Evolutionary conservation across 2,329 filamentous ascomycete species (phyloP).

Genomic region (Neonectria magnoliae): DNA sequence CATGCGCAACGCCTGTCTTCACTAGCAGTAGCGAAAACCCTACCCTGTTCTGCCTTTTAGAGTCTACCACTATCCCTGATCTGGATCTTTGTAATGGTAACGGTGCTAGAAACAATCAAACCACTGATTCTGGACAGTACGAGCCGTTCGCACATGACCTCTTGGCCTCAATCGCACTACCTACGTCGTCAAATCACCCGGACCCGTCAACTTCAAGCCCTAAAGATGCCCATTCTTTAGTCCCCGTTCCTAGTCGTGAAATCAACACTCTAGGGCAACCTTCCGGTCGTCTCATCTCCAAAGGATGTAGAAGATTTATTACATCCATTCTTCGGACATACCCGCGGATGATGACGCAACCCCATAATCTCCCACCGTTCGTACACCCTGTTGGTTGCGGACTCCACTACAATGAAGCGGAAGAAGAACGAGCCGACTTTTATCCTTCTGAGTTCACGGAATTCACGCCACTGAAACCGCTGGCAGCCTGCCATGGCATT

Average conservation of each 20-base stretch:
- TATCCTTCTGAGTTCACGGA: not conserved
- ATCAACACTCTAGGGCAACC: not conserved
- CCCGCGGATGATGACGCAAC: conserved; percentile 2
- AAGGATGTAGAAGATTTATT: not conserved
- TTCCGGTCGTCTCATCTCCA: not conserved
- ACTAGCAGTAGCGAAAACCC: not conserved
- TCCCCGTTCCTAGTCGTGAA: not conserved
- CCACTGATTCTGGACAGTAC: not conserved
- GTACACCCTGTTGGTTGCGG: conserved; percentile 5
- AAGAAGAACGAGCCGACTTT: not conserved
- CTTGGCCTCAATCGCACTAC: not conserved
- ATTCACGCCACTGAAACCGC: conserved; percentile 1
- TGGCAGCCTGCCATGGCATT: conserved; percentile 3
- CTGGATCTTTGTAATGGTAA: no score
- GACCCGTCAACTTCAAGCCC: not conserved
- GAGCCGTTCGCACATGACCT: not conserved
- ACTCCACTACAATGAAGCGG: not conserved
- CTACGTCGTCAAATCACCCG: not conserved
- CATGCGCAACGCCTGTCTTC: not conserved
- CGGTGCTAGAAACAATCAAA: no score
- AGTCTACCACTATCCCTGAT: not conserved
- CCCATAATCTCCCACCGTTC: conserved; percentile 2
- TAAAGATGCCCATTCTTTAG: not conserved
- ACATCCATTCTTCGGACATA: conserved; percentile 8
- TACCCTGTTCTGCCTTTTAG: not conserved